phyloP scores from a whole-genome alignment of 768 basidiomycete genomes.

The Trametes punicea region DNA sequence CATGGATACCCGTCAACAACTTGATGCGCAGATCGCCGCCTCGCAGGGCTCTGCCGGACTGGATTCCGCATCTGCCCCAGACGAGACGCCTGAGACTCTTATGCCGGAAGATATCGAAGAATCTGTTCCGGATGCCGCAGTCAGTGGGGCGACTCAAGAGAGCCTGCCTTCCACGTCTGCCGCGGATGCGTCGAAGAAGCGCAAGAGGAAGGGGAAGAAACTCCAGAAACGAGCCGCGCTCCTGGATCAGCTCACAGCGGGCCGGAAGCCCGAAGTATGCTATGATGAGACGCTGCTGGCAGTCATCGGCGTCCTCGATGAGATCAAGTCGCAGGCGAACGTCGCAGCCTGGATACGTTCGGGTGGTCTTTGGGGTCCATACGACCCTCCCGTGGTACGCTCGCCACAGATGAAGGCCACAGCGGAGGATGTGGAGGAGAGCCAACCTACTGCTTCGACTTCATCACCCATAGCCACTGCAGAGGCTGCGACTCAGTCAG shows the following conservation, averaged over 20 bases:
- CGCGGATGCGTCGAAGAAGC: conserved; percentile 21
- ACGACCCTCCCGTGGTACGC: not conserved
- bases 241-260: conserved; percentile 11
- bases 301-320: conserved; percentile 64
- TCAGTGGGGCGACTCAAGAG: not conserved
- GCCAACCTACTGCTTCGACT: not conserved
- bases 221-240: conserved; percentile 15
- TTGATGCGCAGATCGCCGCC: conserved; percentile 18
- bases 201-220: conserved; percentile 23
- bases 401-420: not conserved
- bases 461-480: not conserved
- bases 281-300: conserved; percentile 60
- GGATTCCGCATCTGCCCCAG: not conserved
- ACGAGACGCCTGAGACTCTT: not conserved
- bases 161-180: not conserved
- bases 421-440: not conserved
- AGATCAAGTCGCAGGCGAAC: conserved; percentile 54
- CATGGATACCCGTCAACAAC: conserved; percentile 18
- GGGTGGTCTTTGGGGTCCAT: conserved; percentile 46
- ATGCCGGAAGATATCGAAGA: not conserved
- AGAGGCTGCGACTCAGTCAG: not conserved
- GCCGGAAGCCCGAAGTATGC: conserved; percentile 19
- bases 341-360: conserved; percentile 64
- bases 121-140: not conserved
- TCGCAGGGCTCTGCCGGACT: not conserved